These are phyloP conservation scores for Paralagenidium karlingii DNA, from an alignment of 352 stramenopile genomes.

Conservation along the genomic window DNA sequence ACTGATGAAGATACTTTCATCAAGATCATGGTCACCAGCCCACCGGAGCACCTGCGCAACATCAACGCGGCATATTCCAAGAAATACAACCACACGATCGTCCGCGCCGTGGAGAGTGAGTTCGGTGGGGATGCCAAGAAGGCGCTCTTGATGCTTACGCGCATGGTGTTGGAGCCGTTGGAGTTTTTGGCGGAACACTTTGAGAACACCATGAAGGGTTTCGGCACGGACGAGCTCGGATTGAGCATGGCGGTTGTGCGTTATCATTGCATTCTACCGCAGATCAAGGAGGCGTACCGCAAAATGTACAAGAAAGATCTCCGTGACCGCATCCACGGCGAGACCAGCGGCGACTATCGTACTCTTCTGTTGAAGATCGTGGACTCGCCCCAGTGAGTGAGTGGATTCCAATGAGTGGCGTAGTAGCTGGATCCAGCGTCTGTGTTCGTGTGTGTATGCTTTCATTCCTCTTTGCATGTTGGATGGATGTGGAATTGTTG, in stretches of 20 bases:
- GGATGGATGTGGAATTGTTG: no score
- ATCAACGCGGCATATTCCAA: slow-evolving; percentile 55
- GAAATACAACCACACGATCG: slow-evolving; percentile 51
- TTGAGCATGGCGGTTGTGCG: slow-evolving; percentile 37
- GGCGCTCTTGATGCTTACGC: slow-evolving; percentile 50
- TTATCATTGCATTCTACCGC: slow-evolving; percentile 31
- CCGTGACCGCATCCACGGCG: slow-evolving; percentile 32
- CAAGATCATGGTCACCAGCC: slow-evolving; percentile 30
- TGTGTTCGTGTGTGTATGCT: no score
- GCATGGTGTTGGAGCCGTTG: slow-evolving; percentile 34
- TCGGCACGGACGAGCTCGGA: slow-evolving; percentile 41
- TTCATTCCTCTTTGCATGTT: no score
- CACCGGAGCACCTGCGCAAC: slow-evolving; percentile 32
- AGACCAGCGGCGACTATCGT: slow-evolving; percentile 41
- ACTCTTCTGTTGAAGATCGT: slow-evolving; percentile 34
- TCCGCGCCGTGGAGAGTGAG: slow-evolving; percentile 40
- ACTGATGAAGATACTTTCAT: slow-evolving; percentile 58
- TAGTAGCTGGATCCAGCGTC: no score
- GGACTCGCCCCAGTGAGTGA: no score
- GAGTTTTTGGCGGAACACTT: slow-evolving; percentile 32
- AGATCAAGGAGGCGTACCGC: slow-evolving; percentile 24
- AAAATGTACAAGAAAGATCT: slow-evolving; percentile 25
- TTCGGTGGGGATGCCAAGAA: slow-evolving; percentile 47
- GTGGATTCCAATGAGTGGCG: no score
- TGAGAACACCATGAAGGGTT: slow-evolving; percentile 40